These are phyloP conservation scores for Corniculantispora saksenae DNA, from an alignment of 2,329 filamentous ascomycete species.

Conservation along the genomic window DNA sequence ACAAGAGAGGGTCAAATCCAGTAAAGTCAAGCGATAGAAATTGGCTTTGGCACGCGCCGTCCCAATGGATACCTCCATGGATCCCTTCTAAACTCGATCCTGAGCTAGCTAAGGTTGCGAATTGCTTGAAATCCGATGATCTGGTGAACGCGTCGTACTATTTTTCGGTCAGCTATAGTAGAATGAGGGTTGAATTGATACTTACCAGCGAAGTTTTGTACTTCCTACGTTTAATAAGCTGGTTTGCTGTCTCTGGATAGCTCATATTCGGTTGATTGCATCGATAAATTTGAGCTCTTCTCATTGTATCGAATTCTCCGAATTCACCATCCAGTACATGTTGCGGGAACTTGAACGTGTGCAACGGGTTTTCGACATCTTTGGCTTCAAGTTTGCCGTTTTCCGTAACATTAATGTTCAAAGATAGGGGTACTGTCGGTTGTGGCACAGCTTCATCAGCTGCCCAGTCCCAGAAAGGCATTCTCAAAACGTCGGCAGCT, in stretches of 20 bases:
- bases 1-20: constrained; percentile 50
- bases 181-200: background rate
- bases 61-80: constrained; percentile 46
- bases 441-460: constrained; percentile 43
- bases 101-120: constrained; percentile 35
- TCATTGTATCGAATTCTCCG: constrained; percentile 33
- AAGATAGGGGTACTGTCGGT: constrained; percentile 36
- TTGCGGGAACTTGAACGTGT: constrained; percentile 50
- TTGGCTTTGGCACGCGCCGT: constrained; percentile 41
- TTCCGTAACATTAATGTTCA: constrained; percentile 44
- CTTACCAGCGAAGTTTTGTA: constrained; percentile 46
- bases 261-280: constrained; percentile 36
- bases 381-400: constrained; percentile 32
- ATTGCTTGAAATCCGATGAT: constrained; percentile 36
- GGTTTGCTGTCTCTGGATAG: constrained; percentile 43
- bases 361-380: constrained; percentile 53
- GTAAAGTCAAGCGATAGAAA: constrained; percentile 43
- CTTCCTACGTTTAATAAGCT: constrained; percentile 31
- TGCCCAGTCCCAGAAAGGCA: constrained; percentile 60
- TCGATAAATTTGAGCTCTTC: constrained; percentile 41
- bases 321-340: constrained; percentile 40
- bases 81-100: constrained; percentile 46
- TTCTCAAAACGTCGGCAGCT: constrained; percentile 48
- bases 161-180: constrained; percentile 18
- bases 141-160: constrained; percentile 45